phyloP scores from a whole-genome alignment of 2,329 filamentous ascomycete genomes.

The Colletotrichum sojae region DNA sequence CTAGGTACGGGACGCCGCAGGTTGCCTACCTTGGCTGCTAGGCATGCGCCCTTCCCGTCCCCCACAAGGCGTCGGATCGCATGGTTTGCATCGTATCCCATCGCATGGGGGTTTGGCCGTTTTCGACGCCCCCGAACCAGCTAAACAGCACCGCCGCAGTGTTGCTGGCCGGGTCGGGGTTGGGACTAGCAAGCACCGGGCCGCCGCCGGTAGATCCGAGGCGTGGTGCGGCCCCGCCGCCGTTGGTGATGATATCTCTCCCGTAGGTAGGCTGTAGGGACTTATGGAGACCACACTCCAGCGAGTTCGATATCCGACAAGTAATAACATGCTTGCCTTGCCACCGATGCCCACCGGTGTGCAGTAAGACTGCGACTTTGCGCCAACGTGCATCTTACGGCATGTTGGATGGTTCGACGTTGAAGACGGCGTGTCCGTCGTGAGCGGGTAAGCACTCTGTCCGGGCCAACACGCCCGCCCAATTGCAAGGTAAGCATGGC shows the following conservation, averaged over 20 bases:
- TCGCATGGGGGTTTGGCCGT: too few species aligned
- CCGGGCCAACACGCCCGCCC: not conserved
- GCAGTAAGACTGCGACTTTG: not conserved
- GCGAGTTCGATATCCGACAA: too few species aligned
- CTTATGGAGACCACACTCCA: too few species aligned
- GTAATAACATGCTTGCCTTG: too few species aligned
- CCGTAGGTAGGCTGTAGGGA: too few species aligned
- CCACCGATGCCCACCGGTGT: slow-evolving; percentile 2
- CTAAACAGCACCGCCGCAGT: not conserved
- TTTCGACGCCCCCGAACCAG: not conserved
- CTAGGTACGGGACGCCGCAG: too few species aligned
- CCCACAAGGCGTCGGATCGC: not conserved
- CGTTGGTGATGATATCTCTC: too few species aligned
- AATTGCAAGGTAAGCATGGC: not conserved
- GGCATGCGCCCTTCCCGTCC: slow-evolving; percentile 15
- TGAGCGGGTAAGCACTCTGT: slow-evolving; percentile 32
- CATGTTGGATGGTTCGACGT: not conserved
- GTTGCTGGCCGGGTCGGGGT: not conserved
- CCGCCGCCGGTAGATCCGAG: slow-evolving; percentile 9
- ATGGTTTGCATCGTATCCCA: not conserved
- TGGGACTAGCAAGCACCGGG: slow-evolving; percentile 10
- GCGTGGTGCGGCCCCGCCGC: not conserved
- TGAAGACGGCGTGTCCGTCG: slow-evolving; percentile 22
- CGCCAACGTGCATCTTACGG: slow-evolving; percentile 20
- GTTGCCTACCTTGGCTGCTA: not conserved